Conservation (phyloP, 1,284 basidiomycete genomes). For the Vanrija sp. region DNA sequence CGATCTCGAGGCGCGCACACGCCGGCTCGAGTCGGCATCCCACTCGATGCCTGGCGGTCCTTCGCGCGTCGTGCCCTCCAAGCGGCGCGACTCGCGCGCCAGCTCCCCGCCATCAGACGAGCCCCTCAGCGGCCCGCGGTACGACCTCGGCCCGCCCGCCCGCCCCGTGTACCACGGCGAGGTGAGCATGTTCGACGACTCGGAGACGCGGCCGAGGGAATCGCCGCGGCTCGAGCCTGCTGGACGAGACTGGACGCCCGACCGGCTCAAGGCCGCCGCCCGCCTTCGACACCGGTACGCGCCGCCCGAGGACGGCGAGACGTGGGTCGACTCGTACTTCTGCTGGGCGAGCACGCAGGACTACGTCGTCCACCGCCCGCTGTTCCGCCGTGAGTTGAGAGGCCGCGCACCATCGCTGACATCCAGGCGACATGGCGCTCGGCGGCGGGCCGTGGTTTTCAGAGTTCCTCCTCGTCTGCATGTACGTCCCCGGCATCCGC, state of each 20-base stretch:
- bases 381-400: conserved; percentile 10
- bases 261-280: conserved; percentile 4
- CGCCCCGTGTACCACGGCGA: background rate
- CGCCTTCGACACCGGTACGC: conserved; percentile 11
- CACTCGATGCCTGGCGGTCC: background rate
- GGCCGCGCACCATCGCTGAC: background rate
- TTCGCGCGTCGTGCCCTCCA: background rate
- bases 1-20: background rate
- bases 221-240: background rate
- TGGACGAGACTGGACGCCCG: background rate
- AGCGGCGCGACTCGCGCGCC: background rate
- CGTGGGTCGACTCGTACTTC: conserved; percentile 15
- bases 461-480: conserved; percentile 11
- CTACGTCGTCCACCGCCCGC: conserved; percentile 6
- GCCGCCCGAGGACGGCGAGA: conserved; percentile 13
- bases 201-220: background rate
- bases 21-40: background rate
- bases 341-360: conserved; percentile 12
- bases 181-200: background rate
- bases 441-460: conserved; percentile 13
- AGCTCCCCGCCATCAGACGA: background rate
- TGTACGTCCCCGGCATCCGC: conserved; percentile 14
- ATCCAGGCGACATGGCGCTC: conserved; percentile 16
- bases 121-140: background rate
- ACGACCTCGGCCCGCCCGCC: background rate